Evolutionary conservation across 306 rosid genomes (phyloP).

Genomic region (Hippophae rhamnoides): DNA sequence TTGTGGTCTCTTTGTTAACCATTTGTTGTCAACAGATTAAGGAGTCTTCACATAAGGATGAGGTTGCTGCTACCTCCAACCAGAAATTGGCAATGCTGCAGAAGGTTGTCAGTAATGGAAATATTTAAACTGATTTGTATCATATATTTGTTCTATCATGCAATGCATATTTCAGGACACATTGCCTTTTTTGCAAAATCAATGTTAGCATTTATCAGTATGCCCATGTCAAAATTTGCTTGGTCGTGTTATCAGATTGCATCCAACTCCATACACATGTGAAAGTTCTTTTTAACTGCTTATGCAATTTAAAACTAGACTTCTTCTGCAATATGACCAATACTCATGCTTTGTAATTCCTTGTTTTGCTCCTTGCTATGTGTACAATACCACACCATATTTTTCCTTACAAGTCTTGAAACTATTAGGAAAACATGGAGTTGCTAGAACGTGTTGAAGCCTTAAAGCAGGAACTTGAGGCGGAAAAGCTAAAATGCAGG

Average conservation of each 20-base stretch:
- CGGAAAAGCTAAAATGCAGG: constrained; percentile 40
- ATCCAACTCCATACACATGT: neutral
- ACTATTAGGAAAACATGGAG: constrained; percentile 41
- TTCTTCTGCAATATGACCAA: too few relatives aligned
- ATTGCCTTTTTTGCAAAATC: neutral
- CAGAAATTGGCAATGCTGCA: constrained; percentile 36
- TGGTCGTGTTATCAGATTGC: neutral
- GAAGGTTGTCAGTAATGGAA: constrained; percentile 36
- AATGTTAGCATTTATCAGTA: neutral
- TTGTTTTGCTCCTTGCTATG: too few relatives aligned
- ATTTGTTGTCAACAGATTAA: constrained; percentile 30
- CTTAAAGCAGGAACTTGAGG: constrained; percentile 46
- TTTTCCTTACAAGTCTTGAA: constrained; percentile 18
- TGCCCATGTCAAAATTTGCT: neutral
- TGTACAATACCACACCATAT: too few relatives aligned
- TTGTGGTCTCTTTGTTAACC: constrained; percentile 9
- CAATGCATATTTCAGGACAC: neutral
- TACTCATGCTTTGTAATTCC: too few relatives aligned
- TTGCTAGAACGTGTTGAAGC: constrained; percentile 43
- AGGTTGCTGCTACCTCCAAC: constrained; percentile 30
- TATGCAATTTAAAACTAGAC: too few relatives aligned
- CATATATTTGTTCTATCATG: too few relatives aligned
- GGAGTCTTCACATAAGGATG: constrained; percentile 30
- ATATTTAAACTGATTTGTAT: neutral
- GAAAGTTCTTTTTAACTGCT: neutral